phyloP scores from a whole-genome alignment of 495 filamentous ascomycete genomes.

The Daldinia vernicosa region DNA sequence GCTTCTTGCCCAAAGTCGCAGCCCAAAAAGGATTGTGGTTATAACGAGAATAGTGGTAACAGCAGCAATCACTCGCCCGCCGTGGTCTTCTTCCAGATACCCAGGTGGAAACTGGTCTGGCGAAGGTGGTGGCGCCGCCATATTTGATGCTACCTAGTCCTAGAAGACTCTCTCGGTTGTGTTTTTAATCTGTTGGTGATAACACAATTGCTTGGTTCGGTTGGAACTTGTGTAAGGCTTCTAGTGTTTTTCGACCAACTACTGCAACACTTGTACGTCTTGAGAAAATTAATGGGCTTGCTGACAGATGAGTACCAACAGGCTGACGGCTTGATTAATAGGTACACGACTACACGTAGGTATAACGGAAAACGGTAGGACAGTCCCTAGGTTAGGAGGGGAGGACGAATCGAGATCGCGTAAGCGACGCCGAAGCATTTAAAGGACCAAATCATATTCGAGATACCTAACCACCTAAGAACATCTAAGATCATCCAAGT shows the following conservation, averaged over 20 bases:
- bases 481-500: neutral
- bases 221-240: neutral
- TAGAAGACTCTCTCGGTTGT: neutral
- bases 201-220: neutral
- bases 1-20: slow-evolving; percentile 32
- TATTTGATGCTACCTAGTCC: neutral
- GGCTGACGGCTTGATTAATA: neutral
- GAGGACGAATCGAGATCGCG: neutral
- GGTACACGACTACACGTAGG: neutral
- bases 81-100: slow-evolving; percentile 28
- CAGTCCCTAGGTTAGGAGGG: neutral
- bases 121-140: slow-evolving; percentile 14
- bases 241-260: neutral
- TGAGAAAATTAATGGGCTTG: neutral
- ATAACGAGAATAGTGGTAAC: slow-evolving; percentile 35
- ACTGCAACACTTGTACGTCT: neutral
- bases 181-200: neutral
- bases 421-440: neutral
- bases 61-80: slow-evolving; percentile 23
- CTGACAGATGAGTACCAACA: neutral
- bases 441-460: neutral
- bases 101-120: slow-evolving; percentile 26
- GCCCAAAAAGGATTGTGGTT: slow-evolving; percentile 23
- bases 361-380: neutral
- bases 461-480: neutral